phyloP scores from a whole-genome alignment of 176 grass and related monocot species.

The Phyllostachys edulis region DNA sequence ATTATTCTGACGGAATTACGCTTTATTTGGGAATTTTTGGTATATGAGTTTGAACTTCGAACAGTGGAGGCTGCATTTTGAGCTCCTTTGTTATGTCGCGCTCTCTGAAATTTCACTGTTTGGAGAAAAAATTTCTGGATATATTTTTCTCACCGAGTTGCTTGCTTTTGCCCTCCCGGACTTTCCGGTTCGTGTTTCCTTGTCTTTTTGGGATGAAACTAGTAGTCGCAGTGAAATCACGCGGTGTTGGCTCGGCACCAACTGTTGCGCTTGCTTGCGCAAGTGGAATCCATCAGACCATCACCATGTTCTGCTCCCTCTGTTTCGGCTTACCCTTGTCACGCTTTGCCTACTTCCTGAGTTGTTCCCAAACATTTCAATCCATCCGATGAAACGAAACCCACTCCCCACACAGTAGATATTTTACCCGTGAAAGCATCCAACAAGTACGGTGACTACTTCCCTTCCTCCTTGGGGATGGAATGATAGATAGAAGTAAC shows the following conservation, averaged over 20 bases:
- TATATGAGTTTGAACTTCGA: not conserved
- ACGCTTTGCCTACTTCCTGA: not conserved
- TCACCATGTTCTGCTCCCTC: not conserved
- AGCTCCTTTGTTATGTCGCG: not conserved
- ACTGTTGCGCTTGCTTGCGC: slow-evolving; percentile 4
- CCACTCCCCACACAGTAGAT: not conserved
- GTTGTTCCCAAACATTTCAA: slow-evolving; percentile 8
- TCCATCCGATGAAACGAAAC: not conserved
- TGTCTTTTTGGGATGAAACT: slow-evolving; percentile 33
- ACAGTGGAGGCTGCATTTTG: not conserved
- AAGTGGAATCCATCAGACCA: not conserved
- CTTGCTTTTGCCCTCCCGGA: slow-evolving; percentile 22
- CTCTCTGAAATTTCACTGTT: slow-evolving; percentile 39
- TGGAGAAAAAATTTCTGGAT: not conserved
- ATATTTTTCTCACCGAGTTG: not conserved
- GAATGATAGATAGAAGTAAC: not conserved
- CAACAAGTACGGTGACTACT: not conserved
- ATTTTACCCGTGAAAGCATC: slow-evolving; percentile 30
- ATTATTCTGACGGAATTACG: not conserved
- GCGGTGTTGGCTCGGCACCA: slow-evolving; percentile 3
- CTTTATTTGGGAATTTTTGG: not conserved
- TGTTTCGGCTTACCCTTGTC: not conserved
- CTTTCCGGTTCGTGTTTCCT: slow-evolving; percentile 42
- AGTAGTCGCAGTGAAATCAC: slow-evolving; percentile 15
- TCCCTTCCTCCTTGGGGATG: not conserved